Evolutionary conservation across 2,329 filamentous ascomycete species (phyloP), one percentile per base, ranked within the genome.

Genomic region (Aspergillus tubingensis): DNA sequence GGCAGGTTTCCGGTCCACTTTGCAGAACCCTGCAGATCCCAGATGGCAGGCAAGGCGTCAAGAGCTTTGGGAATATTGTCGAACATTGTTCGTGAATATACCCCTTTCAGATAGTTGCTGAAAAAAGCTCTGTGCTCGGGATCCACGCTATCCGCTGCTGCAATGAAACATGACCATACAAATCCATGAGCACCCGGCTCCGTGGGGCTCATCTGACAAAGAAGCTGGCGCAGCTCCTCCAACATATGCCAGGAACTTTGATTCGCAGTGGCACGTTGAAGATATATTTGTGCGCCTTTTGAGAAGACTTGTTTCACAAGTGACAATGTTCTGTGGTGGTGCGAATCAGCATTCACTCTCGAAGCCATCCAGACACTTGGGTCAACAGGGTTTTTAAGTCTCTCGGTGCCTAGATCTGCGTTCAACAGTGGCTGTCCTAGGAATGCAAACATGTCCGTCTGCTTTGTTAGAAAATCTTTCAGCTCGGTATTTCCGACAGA

Each of bases 161-260:
- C 77, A 1, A 80, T 70, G 30, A 80, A 80, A 54, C 73, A 79
- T 0, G 74, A 67, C 78, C 78, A 80, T 0, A 79, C 76, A 0
- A 80, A 71, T 1, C 76, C 73, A 43, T 80, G 77, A 0, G 71
- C 69, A 2, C 77, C 76, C 3, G 70, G 70, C 0, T 67, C 70
- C 1, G 68, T 57, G 0, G 68, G 62, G 5, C 70, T 65, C 5
- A 79, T 57, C 5, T 62, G 62, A 1, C 63, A 32, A 0, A 78
- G 69, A 2, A 74, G 70, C 11, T 67, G 59, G 1, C 71, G 73
- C 0, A 80, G 61, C 19, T 68, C 63, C 19, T 77, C 75, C 0
- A 79, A 52, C 2, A 56, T 48, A 5, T 53, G 56, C 59, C 63
- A 65, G 8, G 65, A 65, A 17, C 62, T 57, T 21, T 61, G 62